Conservation (phyloP, 2,329 filamentous ascomycete species). For the Macrophomina phaseolina region DNA sequence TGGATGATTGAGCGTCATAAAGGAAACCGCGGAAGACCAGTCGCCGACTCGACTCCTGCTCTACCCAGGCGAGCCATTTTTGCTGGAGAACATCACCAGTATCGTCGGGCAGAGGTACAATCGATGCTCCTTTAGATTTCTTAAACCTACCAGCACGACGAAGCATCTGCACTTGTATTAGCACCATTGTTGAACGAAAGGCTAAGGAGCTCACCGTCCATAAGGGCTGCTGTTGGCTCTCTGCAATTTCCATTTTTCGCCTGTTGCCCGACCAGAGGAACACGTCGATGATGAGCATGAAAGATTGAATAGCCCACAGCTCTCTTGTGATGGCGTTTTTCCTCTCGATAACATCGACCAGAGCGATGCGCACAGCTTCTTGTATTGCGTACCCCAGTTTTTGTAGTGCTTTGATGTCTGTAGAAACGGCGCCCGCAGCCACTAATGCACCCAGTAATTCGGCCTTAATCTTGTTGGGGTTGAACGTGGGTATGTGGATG, state of each 20-base stretch:
- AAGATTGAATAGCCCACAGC: conserved; percentile 58
- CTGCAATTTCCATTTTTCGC: conserved; percentile 64
- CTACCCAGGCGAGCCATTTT: conserved; percentile 71
- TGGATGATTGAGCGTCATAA: conserved; percentile 70
- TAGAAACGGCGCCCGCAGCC: conserved; percentile 65
- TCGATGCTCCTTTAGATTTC: conserved; percentile 58
- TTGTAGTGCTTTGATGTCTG: conserved; percentile 62
- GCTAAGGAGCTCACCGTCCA: conserved; percentile 45
- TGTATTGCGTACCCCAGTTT: conserved; percentile 64
- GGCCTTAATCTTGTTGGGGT: conserved; percentile 60
- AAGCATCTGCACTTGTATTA: conserved; percentile 49
- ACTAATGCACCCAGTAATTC: conserved; percentile 67
- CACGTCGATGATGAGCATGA: conserved; percentile 57
- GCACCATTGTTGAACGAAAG: neutral
- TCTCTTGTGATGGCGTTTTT: conserved; percentile 43
- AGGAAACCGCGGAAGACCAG: conserved; percentile 70
- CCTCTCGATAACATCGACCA: conserved; percentile 52
- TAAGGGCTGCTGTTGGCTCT: conserved; percentile 62
- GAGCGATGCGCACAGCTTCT: conserved; percentile 52
- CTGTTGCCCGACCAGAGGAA: conserved; percentile 66
- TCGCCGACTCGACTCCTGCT: conserved; percentile 71
- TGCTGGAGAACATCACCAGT: conserved; percentile 62
- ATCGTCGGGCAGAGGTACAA: conserved; percentile 61
- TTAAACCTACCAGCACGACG: conserved; percentile 65
- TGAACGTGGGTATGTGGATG: conserved; percentile 67